A percentile compares a stretch with the other conserved stretches of the same genome.
phyloP scores from a whole-genome alignment of 2,329 filamentous ascomycete species.

The Chrysoporthe puriensis region DNA sequence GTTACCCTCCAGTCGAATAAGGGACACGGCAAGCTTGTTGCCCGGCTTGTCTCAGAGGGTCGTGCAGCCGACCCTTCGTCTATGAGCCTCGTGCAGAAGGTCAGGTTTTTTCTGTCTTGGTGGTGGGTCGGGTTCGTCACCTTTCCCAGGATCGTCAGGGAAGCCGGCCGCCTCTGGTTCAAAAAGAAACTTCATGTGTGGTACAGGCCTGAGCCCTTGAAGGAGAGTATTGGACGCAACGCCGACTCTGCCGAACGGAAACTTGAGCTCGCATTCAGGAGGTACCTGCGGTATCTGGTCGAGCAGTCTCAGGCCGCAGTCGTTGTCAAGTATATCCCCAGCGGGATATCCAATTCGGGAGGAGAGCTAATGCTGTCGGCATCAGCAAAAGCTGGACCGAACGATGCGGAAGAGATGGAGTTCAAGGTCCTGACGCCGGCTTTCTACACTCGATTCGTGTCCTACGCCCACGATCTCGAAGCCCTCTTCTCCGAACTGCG shows the following conservation, averaged over 20 bases:
- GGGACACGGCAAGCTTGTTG: constrained; percentile 62
- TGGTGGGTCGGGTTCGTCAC: constrained; percentile 71
- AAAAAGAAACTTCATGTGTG: constrained; percentile 63
- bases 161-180: constrained; percentile 63
- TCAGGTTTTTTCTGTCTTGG: constrained; percentile 58
- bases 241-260: constrained; percentile 54
- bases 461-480: constrained; percentile 65
- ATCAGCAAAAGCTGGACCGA: constrained; percentile 29
- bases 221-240: constrained; percentile 56
- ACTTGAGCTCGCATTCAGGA: constrained; percentile 52
- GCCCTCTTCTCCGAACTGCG: constrained; percentile 63
- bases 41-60: constrained; percentile 59
- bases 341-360: constrained; percentile 47
- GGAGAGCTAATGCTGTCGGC: constrained; percentile 45
- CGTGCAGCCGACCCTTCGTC: constrained; percentile 52
- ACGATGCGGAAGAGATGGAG: constrained; percentile 47
- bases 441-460: constrained; percentile 69
- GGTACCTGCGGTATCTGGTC: constrained; percentile 55
- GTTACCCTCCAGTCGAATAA: constrained; percentile 66
- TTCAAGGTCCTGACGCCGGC: constrained; percentile 64
- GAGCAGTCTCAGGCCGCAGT: constrained; percentile 48
- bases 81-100: constrained; percentile 48
- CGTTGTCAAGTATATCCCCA: constrained; percentile 56
- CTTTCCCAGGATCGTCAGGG: constrained; percentile 65
- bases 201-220: constrained; percentile 65